Percentiles rank a stretch among this genome's conserved stretches.
phyloP scores from a whole-genome alignment of 306 rosid species.

The Casuarina equisetifolia region DNA sequence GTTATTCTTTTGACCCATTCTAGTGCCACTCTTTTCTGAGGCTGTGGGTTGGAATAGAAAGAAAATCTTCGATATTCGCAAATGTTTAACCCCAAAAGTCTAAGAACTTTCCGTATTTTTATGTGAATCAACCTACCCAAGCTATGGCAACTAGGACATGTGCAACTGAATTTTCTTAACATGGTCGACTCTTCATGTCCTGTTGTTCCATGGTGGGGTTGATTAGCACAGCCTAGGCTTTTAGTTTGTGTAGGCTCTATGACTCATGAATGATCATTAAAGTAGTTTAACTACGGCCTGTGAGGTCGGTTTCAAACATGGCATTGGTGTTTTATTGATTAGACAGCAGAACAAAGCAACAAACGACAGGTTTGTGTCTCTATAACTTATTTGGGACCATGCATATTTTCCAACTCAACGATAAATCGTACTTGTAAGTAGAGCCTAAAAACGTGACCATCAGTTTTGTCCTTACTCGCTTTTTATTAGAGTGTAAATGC shows the following conservation, averaged over 20 bases:
- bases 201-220: background rate
- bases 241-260: no score
- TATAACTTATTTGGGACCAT: no score
- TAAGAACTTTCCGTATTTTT: no score
- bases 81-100: no score
- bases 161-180: no score
- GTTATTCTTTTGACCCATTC: background rate
- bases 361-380: background rate
- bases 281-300: background rate
- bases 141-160: no score
- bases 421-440: background rate
- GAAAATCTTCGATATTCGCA: no score
- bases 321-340: background rate
- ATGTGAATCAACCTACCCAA: no score
- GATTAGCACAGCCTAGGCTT: no score
- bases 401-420: background rate
- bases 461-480: slow-evolving; percentile 22
- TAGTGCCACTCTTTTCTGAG: background rate
- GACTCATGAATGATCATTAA: no score
- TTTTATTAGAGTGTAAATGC: background rate
- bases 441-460: background rate
- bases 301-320: background rate
- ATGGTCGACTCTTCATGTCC: no score
- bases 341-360: background rate
- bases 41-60: background rate